Base-by-base conservation (phyloP, 306 rosid genomes). In the Cucurbita ficifolia region DNA sequence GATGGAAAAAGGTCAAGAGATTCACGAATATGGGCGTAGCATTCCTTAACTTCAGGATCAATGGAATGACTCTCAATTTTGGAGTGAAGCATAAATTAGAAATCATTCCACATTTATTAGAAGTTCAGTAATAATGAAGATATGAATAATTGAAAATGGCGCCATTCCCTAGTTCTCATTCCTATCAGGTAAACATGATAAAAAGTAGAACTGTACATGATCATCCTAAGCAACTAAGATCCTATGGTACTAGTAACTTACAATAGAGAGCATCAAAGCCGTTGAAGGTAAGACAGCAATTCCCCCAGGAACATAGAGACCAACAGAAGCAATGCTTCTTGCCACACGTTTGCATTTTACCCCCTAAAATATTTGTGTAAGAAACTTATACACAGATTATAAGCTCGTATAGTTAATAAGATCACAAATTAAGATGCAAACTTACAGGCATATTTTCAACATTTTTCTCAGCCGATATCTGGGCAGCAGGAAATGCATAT, bases 281-380 rank as follows among this genome's bases (percentile, higher is more conserved):
- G 99, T 91, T 70, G 99, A 94, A 76, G 99, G 99, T 82, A 94
- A 80, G 43, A 94, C 96, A 80, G 99, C 99, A 79, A 97, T 91
- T 77, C 99, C 99, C 75, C 99, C 99, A 42, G 99, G 99, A 85
- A 90, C 94, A 75, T 94, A 94, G 80, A 94, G 89, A 83, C 99
- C 99, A 60, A 94, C 99, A 78, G 99, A 90, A 75, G 86, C 82
- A 75, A 94, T 94, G 87, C 97, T 79, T 89, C 99, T 87, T 21
- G 99, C 92, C 72, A 94, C 96, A 72, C 95, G 86, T 87, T 90
- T 94, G 90, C 99, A 94, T 79, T 78, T 88, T 76, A 94, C 99
- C 35, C 99, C 99, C 99, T 90, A 88, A 59, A 71, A 84, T 76
- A 48, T 74, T 73, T 36, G 35, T 35, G 24, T 8, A 58, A n/a